Conservation (phyloP, 2,329 filamentous ascomycete species). For the Aspergillus tubingensis region DNA sequence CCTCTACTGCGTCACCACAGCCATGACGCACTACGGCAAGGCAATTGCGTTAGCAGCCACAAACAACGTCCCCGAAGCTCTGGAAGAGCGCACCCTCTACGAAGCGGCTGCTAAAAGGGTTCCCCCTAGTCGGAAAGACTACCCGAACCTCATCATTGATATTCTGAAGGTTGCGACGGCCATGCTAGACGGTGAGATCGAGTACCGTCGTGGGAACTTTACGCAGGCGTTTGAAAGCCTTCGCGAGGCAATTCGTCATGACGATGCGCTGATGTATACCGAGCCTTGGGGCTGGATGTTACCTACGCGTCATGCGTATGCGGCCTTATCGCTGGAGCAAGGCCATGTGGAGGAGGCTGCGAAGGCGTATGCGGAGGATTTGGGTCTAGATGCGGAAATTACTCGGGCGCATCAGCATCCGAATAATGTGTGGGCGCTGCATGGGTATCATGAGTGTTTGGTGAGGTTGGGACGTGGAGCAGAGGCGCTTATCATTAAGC, state of each 20-base stretch:
- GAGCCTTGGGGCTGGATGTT: slow-evolving; percentile 81
- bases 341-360: slow-evolving; percentile 57
- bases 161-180: slow-evolving; percentile 62
- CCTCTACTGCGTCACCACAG: slow-evolving; percentile 69
- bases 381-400: slow-evolving; percentile 59
- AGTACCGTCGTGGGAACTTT: slow-evolving; percentile 59
- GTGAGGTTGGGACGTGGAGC: background rate
- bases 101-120: slow-evolving; percentile 54
- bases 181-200: slow-evolving; percentile 73
- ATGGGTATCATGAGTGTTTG: slow-evolving; percentile 6
- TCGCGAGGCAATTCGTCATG: slow-evolving; percentile 56
- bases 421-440: slow-evolving; percentile 4
- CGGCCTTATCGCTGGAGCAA: slow-evolving; percentile 68
- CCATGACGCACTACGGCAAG: slow-evolving; percentile 67
- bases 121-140: slow-evolving; percentile 60
- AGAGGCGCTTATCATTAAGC: slow-evolving; percentile 3
- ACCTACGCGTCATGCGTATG: slow-evolving; percentile 68
- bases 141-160: slow-evolving; percentile 64
- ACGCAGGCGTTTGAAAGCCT: slow-evolving; percentile 58
- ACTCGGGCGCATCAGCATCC: slow-evolving; percentile 57
- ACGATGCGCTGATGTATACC: slow-evolving; percentile 66
- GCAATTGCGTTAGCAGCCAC: slow-evolving; percentile 65
- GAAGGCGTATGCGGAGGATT: slow-evolving; percentile 60
- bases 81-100: slow-evolving; percentile 55
- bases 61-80: slow-evolving; percentile 56